Percentiles rank a stretch among this genome's conserved stretches.
phyloP scores from a whole-genome alignment of 2,329 filamentous ascomycete genomes.

The Lachnellula suecica region DNA sequence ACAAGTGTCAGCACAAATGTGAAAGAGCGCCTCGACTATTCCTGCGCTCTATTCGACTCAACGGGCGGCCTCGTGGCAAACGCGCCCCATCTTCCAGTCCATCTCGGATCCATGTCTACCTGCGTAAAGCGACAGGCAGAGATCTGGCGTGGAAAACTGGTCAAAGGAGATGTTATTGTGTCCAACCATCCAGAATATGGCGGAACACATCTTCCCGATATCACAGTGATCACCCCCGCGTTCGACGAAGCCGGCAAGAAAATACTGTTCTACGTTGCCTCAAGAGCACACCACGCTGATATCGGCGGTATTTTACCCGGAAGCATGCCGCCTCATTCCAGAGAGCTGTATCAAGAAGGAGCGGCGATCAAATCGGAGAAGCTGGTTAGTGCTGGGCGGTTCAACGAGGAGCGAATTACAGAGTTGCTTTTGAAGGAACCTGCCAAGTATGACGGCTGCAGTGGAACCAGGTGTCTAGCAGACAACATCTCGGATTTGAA shows the following conservation, averaged over 20 bases:
- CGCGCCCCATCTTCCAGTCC: slow-evolving; percentile 77
- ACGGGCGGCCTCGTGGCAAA: slow-evolving; percentile 77
- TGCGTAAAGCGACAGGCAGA: slow-evolving; percentile 76
- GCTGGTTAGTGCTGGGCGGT: slow-evolving; percentile 72
- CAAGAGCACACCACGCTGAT: slow-evolving; percentile 72
- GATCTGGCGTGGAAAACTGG: slow-evolving; percentile 77
- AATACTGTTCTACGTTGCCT: slow-evolving; percentile 29
- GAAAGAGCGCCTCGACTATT: slow-evolving; percentile 81
- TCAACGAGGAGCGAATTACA: slow-evolving; percentile 75
- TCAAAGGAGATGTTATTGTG: slow-evolving; percentile 77
- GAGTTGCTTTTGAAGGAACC: slow-evolving; percentile 73
- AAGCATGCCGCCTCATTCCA: slow-evolving; percentile 77
- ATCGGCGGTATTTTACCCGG: slow-evolving; percentile 82
- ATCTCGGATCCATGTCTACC: slow-evolving; percentile 82
- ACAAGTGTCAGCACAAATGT: slow-evolving; percentile 79
- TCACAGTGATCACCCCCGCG: slow-evolving; percentile 78
- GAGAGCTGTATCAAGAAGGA: slow-evolving; percentile 64
- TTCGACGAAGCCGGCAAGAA: slow-evolving; percentile 62
- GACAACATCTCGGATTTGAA: slow-evolving; percentile 88
- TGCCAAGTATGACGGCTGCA: slow-evolving; percentile 72
- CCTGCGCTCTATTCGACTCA: slow-evolving; percentile 77
- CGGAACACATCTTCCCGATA: slow-evolving; percentile 80
- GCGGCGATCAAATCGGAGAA: slow-evolving; percentile 65
- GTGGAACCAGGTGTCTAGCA: slow-evolving; percentile 73
- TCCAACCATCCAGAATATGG: slow-evolving; percentile 84